Evolutionary conservation across 1,139 yeast genomes (phyloP), one percentile per base, ranked within the genome.

Genomic region (Zygosaccharomyces pseudobailii): DNA sequence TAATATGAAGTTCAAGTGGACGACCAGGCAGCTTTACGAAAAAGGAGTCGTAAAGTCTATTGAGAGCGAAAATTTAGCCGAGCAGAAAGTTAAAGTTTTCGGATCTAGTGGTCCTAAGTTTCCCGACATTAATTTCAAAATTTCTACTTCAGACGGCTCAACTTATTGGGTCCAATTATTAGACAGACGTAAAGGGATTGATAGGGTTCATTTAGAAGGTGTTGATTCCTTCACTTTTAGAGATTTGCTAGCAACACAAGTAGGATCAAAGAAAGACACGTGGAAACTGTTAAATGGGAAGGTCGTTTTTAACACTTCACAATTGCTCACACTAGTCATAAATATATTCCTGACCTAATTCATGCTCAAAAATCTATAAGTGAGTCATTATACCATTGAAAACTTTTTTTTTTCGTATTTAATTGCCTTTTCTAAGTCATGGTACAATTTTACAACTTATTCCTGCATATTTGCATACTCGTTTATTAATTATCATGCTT

Each of bases 11-110:
- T 59, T 54, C 40, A 87, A 85, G 66, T 87, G 87, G 68, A 76
- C 88, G 0, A 84, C 88, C 3, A 83, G 86, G 52, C 84, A 82
- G 58, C 72, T 92, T 44, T 73, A 78, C 63, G 97, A 89, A 49
- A 84, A 79, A 56, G 84, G 86, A 1, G 76, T 89, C 1, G 64
- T 92, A 25, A 65, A 76, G 5, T 83, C 80, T 47, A 73, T 85
- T 43, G 76, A 74, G 10, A 82, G 82, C 0, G 68, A 73, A 34
- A 69, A 71, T 45, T 66, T 70, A 47, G 71, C 71, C 36, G 67
- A 71, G 36, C 66, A 65, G 23, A 70, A 73, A 6, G 69, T 66
- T 3, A 69, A 64, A 33, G 69, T 72, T 2, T 68, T 69, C 47
- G 70, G 71, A 3, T 66, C 72, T 17, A 69, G 73, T 43, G 80